Conservation (phyloP, 257 asterid genomes). For the Phtheirospermum japonicum region DNA sequence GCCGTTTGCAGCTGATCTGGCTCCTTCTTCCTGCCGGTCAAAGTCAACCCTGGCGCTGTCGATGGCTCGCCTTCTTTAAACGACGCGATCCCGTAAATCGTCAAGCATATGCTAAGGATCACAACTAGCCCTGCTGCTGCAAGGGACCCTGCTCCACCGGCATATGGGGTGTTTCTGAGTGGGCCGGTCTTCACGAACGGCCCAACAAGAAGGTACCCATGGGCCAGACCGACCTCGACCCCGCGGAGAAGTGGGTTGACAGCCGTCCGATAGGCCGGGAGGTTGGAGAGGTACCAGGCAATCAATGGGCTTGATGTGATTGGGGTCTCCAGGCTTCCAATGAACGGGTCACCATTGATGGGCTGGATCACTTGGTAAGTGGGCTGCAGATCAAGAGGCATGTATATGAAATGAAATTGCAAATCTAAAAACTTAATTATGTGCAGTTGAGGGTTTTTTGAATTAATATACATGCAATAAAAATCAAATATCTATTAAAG, state of each 20-base stretch:
- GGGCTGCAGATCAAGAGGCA: slow-evolving; percentile 51
- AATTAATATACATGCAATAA: too few species aligned
- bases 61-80: slow-evolving; percentile 79
- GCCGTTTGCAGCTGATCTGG: slow-evolving; percentile 83
- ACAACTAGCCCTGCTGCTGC: slow-evolving; percentile 52
- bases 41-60: slow-evolving; percentile 58
- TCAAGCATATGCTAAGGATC: slow-evolving; percentile 46
- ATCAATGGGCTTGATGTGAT: slow-evolving; percentile 91
- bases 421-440: too few species aligned
- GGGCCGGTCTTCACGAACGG: slow-evolving; percentile 78
- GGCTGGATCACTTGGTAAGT: slow-evolving; percentile 67
- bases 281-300: slow-evolving; percentile 95
- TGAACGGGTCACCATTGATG: slow-evolving; percentile 70
- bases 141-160: slow-evolving; percentile 63
- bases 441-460: too few species aligned
- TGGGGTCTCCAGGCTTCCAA: slow-evolving; percentile 94
- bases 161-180: slow-evolving; percentile 53
- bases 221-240: slow-evolving; percentile 41
- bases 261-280: slow-evolving; percentile 76
- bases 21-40: slow-evolving; percentile 70
- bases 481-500: too few species aligned
- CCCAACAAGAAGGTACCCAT: slow-evolving; percentile 69
- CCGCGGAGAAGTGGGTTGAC: slow-evolving; percentile 59
- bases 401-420: background rate
- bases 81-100: slow-evolving; percentile 63